A percentile compares a stretch with the other conserved stretches of the same genome.
These are phyloP conservation scores for Saprolegnia parasitica DNA, from an alignment of 352 stramenopile genomes.

Conservation along the genomic window DNA sequence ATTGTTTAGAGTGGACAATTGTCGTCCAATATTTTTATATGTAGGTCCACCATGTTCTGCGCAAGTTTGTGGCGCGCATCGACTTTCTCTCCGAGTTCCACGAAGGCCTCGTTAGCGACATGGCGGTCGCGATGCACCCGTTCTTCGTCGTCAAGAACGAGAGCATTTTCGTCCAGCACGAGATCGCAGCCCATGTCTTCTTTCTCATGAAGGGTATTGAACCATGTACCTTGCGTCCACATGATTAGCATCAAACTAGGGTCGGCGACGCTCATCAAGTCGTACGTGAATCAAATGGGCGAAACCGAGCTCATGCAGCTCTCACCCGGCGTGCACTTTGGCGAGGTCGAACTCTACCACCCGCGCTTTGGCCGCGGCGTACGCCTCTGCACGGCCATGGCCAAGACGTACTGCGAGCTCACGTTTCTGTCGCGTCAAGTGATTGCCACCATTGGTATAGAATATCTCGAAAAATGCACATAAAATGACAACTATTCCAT, in stretches of 20 bases:
- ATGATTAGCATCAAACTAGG: too few species aligned
- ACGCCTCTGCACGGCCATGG: conserved; percentile 72
- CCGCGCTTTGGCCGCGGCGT: conserved; percentile 68
- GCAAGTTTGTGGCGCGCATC: conserved; percentile 61
- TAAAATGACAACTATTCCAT: background rate
- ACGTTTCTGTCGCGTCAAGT: conserved; percentile 68
- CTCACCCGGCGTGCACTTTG: conserved; percentile 62
- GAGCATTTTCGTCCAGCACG: conserved; percentile 71
- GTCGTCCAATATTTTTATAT: background rate
- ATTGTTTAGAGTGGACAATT: background rate
- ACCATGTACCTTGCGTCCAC: background rate
- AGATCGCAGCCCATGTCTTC: conserved; percentile 81
- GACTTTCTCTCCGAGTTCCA: conserved; percentile 69
- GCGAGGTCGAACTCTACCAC: conserved; percentile 80
- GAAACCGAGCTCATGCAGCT: conserved; percentile 48
- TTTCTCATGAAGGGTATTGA: conserved; percentile 62
- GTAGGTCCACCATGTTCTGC: conserved; percentile 70
- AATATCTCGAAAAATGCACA: background rate
- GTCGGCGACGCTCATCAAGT: conserved; percentile 60
- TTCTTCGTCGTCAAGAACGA: conserved; percentile 73
- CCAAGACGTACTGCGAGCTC: conserved; percentile 67
- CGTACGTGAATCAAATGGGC: conserved; percentile 36
- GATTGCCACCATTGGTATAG: conserved; percentile 60
- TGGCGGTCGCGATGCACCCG: conserved; percentile 74
- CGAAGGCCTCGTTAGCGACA: conserved; percentile 74